Conservation (phyloP, 257 asterid genomes). For the Solanum commersonii region DNA sequence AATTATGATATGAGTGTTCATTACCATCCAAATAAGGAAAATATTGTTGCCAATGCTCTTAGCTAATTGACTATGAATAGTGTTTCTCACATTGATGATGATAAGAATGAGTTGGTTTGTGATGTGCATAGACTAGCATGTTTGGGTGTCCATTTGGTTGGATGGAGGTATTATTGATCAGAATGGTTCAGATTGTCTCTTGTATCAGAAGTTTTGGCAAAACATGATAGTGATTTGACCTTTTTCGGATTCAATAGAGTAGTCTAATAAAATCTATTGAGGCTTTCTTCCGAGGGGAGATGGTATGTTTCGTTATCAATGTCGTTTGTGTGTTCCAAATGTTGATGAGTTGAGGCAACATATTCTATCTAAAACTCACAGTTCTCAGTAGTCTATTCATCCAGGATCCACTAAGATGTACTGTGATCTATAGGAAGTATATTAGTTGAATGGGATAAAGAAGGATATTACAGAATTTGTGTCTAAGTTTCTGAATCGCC, state of each 20-base stretch:
- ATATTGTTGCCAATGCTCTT: background rate
- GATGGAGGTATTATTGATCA: too few species aligned
- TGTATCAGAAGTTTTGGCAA: background rate
- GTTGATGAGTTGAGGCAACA: background rate
- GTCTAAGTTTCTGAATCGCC: background rate
- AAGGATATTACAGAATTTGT: too few species aligned
- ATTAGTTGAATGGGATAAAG: background rate
- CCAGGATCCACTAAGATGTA: background rate
- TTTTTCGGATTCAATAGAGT: too few species aligned
- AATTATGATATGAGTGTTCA: background rate
- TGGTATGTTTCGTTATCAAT: too few species aligned
- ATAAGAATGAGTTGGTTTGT: background rate
- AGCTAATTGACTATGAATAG: background rate
- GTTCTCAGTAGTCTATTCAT: too few species aligned
- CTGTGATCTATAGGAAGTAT: too few species aligned
- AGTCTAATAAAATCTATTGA: too few species aligned
- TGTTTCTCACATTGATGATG: background rate
- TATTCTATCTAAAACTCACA: background rate
- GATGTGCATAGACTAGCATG: background rate
- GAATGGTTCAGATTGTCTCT: background rate
- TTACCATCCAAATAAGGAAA: background rate
- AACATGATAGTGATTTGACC: too few species aligned
- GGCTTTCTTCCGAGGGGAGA: background rate
- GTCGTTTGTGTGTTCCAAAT: background rate
- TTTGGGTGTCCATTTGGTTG: background rate